Percentiles rank a stretch among this genome's conserved stretches.
Evolutionary conservation across 2,329 filamentous ascomycete species (phyloP).

Genomic region (Penicillium rolfsii): DNA sequence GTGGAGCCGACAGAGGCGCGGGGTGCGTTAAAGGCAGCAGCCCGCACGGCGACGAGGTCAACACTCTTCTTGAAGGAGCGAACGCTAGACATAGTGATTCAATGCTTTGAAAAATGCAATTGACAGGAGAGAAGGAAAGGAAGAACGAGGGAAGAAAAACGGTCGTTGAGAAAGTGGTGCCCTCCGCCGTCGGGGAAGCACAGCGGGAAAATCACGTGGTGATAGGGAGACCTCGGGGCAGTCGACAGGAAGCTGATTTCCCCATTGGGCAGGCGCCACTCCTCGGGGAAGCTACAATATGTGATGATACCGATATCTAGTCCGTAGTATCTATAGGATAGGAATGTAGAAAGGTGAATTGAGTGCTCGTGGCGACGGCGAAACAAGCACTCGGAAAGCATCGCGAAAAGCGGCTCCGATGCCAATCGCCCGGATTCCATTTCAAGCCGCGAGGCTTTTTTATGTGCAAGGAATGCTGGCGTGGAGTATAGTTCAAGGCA

Average conservation of each 20-base stretch:
- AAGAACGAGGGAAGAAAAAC: conserved; percentile 17
- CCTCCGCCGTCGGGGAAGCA: conserved; percentile 28
- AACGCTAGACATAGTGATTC: conserved; percentile 34
- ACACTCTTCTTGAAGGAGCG: conserved; percentile 36
- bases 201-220: conserved; percentile 45
- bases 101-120: conserved; percentile 23
- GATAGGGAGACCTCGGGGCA: conserved; percentile 35
- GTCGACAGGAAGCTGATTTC: conserved; percentile 15
- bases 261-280: conserved; percentile 13
- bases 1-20: conserved; percentile 39
- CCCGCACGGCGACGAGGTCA: conserved; percentile 35
- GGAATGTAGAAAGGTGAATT: background rate
- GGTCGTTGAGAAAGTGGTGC: conserved; percentile 13
- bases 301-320: background rate
- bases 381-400: conserved; percentile 6
- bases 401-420: conserved; percentile 8
- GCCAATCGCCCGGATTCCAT: conserved; percentile 8
- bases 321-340: background rate
- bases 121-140: conserved; percentile 19
- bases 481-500: background rate
- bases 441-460: conserved; percentile 2
- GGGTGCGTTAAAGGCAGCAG: conserved; percentile 30
- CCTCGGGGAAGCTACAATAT: conserved; percentile 6
- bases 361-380: conserved; percentile 1
- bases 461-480: conserved; percentile 18